These are phyloP conservation scores for Nakaseomyces delphensis DNA, from an alignment of 1,139 yeast species.

Conservation along the genomic window DNA sequence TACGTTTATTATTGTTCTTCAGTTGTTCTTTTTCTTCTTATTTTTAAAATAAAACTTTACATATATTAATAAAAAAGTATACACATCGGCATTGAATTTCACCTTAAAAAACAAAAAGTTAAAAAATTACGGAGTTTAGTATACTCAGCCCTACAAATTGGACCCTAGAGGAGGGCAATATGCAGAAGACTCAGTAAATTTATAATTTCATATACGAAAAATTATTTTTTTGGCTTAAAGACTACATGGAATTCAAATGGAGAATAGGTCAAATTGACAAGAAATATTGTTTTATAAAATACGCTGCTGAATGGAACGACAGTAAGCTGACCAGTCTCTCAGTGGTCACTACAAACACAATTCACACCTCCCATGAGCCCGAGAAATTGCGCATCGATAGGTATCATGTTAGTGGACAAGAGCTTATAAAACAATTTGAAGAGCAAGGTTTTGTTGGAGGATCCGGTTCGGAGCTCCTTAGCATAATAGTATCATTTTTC, in stretches of 20 bases:
- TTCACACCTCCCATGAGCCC: background rate
- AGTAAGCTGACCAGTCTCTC: background rate
- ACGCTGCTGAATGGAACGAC: background rate
- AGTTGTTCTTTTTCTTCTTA: too few relatives aligned
- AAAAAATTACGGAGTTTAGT: too few relatives aligned
- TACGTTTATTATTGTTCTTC: too few relatives aligned
- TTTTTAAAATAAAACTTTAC: too few relatives aligned
- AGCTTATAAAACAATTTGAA: background rate
- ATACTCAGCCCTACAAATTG: too few relatives aligned
- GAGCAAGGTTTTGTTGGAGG: background rate
- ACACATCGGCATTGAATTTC: too few relatives aligned
- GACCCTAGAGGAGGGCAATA: too few relatives aligned
- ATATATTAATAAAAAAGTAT: too few relatives aligned
- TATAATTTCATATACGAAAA: too few relatives aligned
- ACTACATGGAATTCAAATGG: conserved; percentile 1
- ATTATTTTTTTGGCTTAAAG: too few relatives aligned
- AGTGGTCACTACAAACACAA: background rate
- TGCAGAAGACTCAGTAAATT: too few relatives aligned
- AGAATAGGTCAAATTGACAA: background rate
- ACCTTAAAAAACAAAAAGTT: too few relatives aligned
- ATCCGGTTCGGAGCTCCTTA: background rate
- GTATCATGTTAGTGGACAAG: background rate
- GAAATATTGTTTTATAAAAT: background rate
- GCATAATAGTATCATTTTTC: background rate
- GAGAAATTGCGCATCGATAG: background rate